Percentiles rank a stretch among this genome's conserved stretches.
Evolutionary conservation across 2,329 filamentous ascomycete genomes (phyloP).

Genomic region (Leptographium procerum): DNA sequence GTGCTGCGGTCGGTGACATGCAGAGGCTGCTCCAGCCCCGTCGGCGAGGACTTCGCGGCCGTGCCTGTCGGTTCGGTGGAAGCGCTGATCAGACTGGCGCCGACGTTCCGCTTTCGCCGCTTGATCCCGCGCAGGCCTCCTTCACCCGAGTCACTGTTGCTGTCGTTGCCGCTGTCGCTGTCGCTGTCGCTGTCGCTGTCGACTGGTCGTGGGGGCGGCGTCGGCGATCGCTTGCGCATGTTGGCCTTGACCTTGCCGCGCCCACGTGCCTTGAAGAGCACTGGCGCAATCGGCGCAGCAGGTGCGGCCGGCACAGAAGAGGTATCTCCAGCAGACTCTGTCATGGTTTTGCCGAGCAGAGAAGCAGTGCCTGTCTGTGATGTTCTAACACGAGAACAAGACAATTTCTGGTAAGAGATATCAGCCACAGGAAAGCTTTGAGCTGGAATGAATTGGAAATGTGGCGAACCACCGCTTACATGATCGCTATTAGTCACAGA

Average conservation of each 20-base stretch:
- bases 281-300: slow-evolving; percentile 15
- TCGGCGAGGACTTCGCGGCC: slow-evolving; percentile 7
- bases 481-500: background rate
- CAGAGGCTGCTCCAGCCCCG: slow-evolving; percentile 7
- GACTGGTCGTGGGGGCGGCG: slow-evolving; percentile 52
- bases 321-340: slow-evolving; percentile 4
- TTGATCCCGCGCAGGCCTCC: slow-evolving; percentile 59
- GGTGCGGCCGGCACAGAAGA: slow-evolving; percentile 27
- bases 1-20: slow-evolving; percentile 47
- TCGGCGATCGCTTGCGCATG: slow-evolving; percentile 68
- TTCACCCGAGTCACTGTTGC: slow-evolving; percentile 48
- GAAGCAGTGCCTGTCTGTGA: no score
- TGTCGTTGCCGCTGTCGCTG: slow-evolving; percentile 43
- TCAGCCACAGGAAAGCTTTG: background rate
- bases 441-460: no score
- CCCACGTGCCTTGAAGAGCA: slow-evolving; percentile 77
- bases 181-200: slow-evolving; percentile 23
- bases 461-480: background rate
- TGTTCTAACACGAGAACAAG: no score
- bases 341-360: background rate
- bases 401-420: background rate
- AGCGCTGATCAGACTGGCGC: slow-evolving; percentile 21
- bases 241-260: slow-evolving; percentile 60
- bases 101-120: slow-evolving; percentile 47
- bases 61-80: slow-evolving; percentile 14